Evolutionary conservation across 805 yeast genomes (phyloP), one percentile per base, ranked within the genome.

Genomic region (Yarrowia bubula): DNA sequence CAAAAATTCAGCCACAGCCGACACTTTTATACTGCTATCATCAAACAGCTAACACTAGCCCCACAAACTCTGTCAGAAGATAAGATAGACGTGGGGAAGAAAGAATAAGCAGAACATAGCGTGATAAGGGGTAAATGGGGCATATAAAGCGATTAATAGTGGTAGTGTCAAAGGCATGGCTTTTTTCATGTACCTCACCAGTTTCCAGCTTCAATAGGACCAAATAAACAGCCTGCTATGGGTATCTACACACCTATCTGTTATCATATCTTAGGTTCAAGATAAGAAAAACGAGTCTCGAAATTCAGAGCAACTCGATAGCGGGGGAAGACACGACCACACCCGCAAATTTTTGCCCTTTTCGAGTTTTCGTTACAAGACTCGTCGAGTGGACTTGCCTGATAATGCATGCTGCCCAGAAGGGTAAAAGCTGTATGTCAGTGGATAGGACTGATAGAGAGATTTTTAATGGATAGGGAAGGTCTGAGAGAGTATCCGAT

Each of bases 221-320:
- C 28, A 22, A 22, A 22, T 22, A 22, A n/a, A 22, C 28, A 22
- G 28, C 28, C 28, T 22, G 28, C 28, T 22, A 22, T 22, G 28
- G 28, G 28, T 22, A 37, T 50, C 57, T 35, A 9, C 37, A 10
- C 32, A 28, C 22, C 39, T 48, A 48, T 48, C 55, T 35, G 15
- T 37, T 37, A 22, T 37, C 58, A 51, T 51, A 37, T 50, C 43
- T 51, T 51, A 51, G 10, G 58, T 51, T 51, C 9, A 8, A 51
- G 58, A 51, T 51, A 51, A 51, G 58, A 37, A 2, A 13, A 4
- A 3, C 6, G 57, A 35, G 42, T 18, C 39, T 8, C 39, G 41
- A 51, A 51, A 51, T 51, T 39, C 13, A 38, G 58, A 51, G 58
- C 58, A 51, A 51, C 42, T 37, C 55, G 55, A 48, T 48, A 48